Conservation (phyloP, 2,329 filamentous ascomycete genomes). For the Elsinoe perseae region DNA sequence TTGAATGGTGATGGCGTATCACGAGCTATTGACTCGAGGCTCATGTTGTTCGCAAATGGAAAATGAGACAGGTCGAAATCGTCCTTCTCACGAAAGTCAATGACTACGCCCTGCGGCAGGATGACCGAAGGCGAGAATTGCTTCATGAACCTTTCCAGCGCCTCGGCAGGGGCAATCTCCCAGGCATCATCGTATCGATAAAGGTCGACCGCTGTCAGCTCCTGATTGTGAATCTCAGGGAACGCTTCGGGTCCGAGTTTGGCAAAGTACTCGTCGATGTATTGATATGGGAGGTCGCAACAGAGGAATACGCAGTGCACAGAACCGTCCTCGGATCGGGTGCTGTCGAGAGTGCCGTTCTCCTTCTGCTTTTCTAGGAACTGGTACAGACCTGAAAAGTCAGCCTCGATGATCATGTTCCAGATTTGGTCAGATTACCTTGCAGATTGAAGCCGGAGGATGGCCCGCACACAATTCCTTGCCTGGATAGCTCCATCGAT, state of each 20-base stretch:
- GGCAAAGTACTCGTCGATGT: conserved; percentile 50
- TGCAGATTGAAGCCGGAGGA: conserved; percentile 53
- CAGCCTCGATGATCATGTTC: not conserved
- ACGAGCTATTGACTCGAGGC: conserved; percentile 23
- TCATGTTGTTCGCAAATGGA: conserved; percentile 36
- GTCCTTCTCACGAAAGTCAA: conserved; percentile 21
- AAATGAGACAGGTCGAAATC: conserved; percentile 41
- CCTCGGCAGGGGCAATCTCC: conserved; percentile 40
- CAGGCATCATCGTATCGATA: conserved; percentile 51
- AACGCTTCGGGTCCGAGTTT: conserved; percentile 45
- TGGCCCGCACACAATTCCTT: conserved; percentile 53
- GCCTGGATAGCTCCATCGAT: conserved; percentile 48
- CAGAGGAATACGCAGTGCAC: conserved; percentile 53
- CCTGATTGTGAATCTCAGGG: conserved; percentile 44
- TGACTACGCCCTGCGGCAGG: conserved; percentile 15
- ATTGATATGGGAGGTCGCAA: conserved; percentile 58
- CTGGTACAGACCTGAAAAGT: conserved; percentile 33
- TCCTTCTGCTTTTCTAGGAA: conserved; percentile 44
- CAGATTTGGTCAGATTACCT: conserved; percentile 28
- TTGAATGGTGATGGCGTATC: conserved; percentile 39
- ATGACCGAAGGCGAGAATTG: conserved; percentile 14
- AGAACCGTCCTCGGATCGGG: conserved; percentile 40
- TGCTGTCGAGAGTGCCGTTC: conserved; percentile 37
- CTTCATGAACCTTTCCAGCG: conserved; percentile 27
- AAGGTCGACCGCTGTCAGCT: conserved; percentile 43